Percentiles rank a stretch among this genome's conserved stretches.
phyloP scores from a whole-genome alignment of 208 protist species.

The Crithidia expoeki region DNA sequence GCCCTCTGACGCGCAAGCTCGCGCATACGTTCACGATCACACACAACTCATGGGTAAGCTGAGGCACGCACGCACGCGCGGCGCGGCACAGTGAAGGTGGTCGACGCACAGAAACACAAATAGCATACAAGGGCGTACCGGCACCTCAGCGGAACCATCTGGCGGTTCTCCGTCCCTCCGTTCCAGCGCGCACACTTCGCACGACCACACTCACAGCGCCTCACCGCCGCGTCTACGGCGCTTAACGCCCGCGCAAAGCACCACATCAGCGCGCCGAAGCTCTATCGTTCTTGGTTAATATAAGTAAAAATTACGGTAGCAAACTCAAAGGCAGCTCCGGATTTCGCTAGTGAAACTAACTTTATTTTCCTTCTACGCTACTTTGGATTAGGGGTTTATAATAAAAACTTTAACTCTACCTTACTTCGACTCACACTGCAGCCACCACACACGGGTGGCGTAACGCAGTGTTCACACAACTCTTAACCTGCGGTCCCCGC shows the following conservation, averaged over 20 bases:
- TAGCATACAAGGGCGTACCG: too few species aligned
- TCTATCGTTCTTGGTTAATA: too few species aligned
- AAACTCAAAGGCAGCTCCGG: neutral
- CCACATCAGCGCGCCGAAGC: neutral
- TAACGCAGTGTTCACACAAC: conserved; percentile 7
- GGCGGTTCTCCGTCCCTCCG: conserved; percentile 9
- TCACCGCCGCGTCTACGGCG: neutral
- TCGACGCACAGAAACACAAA: too few species aligned
- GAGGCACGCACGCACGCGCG: neutral
- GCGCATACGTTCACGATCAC: conserved; percentile 4
- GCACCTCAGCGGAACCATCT: conserved; percentile 12
- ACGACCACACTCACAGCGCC: neutral
- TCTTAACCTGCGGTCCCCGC: neutral
- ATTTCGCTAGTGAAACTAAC: neutral
- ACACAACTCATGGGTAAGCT: conserved; percentile 11
- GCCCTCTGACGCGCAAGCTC: conserved; percentile 1
- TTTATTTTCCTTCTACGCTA: neutral
- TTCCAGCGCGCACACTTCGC: neutral
- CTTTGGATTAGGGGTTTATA: neutral
- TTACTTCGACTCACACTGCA: neutral
- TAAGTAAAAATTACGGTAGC: neutral
- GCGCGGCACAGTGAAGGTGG: neutral
- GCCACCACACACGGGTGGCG: neutral
- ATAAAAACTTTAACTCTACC: neutral
- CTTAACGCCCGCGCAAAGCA: neutral